Evolutionary conservation across 352 stramenopile species (phyloP).

Genomic region (Phytophthora hibernalis): DNA sequence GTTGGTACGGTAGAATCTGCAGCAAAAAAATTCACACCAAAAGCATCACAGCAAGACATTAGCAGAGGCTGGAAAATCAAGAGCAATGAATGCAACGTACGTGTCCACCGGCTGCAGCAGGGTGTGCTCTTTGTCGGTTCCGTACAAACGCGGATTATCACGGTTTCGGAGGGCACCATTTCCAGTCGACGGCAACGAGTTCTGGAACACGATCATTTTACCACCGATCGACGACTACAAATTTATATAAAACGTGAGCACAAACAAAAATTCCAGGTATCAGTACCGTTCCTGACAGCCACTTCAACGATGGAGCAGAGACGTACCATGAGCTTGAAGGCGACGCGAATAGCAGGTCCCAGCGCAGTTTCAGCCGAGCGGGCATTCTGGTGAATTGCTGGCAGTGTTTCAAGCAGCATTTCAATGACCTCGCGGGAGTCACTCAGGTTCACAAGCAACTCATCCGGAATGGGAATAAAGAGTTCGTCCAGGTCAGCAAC

Average conservation of each 20-base stretch:
- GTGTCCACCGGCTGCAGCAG: constrained; percentile 90
- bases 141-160: constrained; percentile 82
- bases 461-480: constrained; percentile 94
- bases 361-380: constrained; percentile 81
- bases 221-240: constrained; percentile 81
- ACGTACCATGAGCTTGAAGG: constrained; percentile 97
- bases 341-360: constrained; percentile 93
- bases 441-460: constrained; percentile 98
- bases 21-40: not conserved
- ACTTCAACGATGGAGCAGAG: constrained; percentile 72
- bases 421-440: constrained; percentile 95
- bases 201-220: constrained; percentile 92
- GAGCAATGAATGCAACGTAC: constrained; percentile 35
- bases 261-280: constrained; percentile 10
- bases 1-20: constrained; percentile 91
- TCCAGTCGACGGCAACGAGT: constrained; percentile 77
- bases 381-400: constrained; percentile 89
- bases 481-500: constrained; percentile 88
- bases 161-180: constrained; percentile 85
- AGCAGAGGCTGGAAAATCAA: not conserved
- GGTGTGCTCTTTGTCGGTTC: constrained; percentile 91
- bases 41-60: not conserved
- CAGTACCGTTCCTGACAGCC: constrained; percentile 28
- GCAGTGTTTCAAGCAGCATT: constrained; percentile 95
- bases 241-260: not conserved